Evolutionary conservation across 2,329 filamentous ascomycete genomes (phyloP).

Genomic region (Zopfia rhizophila): DNA sequence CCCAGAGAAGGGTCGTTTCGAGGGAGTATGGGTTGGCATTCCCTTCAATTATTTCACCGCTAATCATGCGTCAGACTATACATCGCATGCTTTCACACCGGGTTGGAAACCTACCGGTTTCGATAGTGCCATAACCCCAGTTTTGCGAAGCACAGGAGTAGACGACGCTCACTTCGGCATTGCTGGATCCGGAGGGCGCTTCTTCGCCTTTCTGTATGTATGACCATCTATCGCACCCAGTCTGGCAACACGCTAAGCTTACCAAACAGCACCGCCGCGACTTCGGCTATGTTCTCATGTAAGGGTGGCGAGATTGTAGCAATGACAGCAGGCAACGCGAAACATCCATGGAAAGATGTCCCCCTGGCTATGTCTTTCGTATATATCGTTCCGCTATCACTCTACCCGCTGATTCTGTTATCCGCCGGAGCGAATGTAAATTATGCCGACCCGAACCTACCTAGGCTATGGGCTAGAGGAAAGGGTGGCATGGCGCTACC

Average conservation of each 20-base stretch:
- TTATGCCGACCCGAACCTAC: slow-evolving; percentile 36
- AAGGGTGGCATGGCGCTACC: slow-evolving; percentile 25
- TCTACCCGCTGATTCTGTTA: slow-evolving; percentile 39
- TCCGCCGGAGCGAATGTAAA: slow-evolving; percentile 42
- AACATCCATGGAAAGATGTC: slow-evolving; percentile 40
- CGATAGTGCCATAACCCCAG: slow-evolving; percentile 4
- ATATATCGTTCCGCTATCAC: slow-evolving; percentile 38
- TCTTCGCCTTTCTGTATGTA: slow-evolving; percentile 44
- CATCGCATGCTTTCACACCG: slow-evolving; percentile 28
- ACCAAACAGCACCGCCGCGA: slow-evolving; percentile 38
- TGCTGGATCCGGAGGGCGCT: slow-evolving; percentile 32
- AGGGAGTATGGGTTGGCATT: slow-evolving; percentile 16
- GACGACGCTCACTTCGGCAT: slow-evolving; percentile 32
- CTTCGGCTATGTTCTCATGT: slow-evolving; percentile 45
- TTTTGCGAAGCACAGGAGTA: slow-evolving; percentile 17
- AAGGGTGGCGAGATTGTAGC: slow-evolving; percentile 43
- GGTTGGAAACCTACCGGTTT: slow-evolving; percentile 40
- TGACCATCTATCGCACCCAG: too few relatives aligned
- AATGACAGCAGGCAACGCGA: slow-evolving; percentile 45
- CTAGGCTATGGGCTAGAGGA: slow-evolving; percentile 29
- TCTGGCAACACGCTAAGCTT: too few relatives aligned
- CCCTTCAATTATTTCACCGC: neutral
- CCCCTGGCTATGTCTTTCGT: slow-evolving; percentile 44
- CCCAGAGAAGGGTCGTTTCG: slow-evolving; percentile 22
- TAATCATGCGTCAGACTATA: too few relatives aligned